Percentiles rank a stretch among this genome's conserved stretches.
Conservation (phyloP, 768 basidiomycete genomes). For the Tylopilus vinaceipallidus region DNA sequence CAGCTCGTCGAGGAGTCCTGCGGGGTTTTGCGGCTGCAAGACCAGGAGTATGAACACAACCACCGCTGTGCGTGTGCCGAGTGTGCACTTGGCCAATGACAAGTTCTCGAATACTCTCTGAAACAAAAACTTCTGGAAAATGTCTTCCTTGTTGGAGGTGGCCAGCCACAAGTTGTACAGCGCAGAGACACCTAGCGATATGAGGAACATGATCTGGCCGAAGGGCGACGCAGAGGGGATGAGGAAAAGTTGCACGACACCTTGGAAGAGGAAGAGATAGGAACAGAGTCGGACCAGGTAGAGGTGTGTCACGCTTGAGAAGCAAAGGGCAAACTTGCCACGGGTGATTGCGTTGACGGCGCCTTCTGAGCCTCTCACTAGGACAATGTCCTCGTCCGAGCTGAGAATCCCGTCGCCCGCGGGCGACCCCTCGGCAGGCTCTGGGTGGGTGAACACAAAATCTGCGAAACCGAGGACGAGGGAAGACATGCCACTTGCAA, state of each 20-base stretch:
- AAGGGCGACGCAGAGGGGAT: conserved; percentile 28
- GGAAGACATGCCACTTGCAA: conserved; percentile 29
- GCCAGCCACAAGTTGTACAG: conserved; percentile 23
- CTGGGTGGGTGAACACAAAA: conserved; percentile 21
- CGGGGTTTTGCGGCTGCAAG: conserved; percentile 5
- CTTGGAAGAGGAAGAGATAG: conserved; percentile 21
- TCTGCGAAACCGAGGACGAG: conserved; percentile 24
- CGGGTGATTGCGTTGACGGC: conserved; percentile 30
- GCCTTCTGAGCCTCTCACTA: conserved; percentile 28
- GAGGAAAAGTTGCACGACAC: conserved; percentile 27
- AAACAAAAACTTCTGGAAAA: conserved; percentile 14
- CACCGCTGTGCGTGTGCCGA: conserved; percentile 17
- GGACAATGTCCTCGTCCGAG: conserved; percentile 17
- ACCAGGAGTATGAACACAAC: conserved; percentile 19
- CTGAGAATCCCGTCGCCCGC: conserved; percentile 30
- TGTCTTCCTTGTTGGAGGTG: conserved; percentile 31
- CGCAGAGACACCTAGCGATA: conserved; percentile 26
- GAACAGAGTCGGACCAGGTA: conserved; percentile 21
- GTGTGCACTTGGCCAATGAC: conserved; percentile 10
- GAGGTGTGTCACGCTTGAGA: conserved; percentile 11
- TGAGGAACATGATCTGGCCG: conserved; percentile 32
- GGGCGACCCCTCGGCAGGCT: conserved; percentile 25
- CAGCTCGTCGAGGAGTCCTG: conserved; percentile 8
- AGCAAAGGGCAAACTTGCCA: conserved; percentile 25
- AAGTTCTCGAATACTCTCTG: conserved; percentile 10